Conservation (phyloP, 768 basidiomycete species). For the Amanita thiersii region DNA sequence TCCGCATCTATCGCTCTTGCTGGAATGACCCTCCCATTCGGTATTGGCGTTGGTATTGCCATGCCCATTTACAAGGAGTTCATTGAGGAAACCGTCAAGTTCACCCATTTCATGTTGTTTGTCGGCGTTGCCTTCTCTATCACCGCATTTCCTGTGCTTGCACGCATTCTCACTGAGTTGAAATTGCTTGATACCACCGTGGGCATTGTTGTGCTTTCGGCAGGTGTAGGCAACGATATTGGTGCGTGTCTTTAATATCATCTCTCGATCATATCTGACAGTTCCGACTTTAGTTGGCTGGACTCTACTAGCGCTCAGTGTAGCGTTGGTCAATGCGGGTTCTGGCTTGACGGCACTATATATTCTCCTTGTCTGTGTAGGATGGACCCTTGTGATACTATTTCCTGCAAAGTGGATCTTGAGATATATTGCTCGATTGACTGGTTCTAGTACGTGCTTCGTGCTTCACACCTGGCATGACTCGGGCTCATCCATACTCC, state of each 20-base stretch:
- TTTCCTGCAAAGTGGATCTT: slow-evolving; percentile 57
- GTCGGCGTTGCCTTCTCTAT: slow-evolving; percentile 88
- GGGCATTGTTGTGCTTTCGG: slow-evolving; percentile 87
- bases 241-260: slow-evolving; percentile 20
- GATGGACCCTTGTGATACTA: slow-evolving; percentile 71
- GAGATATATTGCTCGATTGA: slow-evolving; percentile 64
- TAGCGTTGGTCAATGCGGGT: slow-evolving; percentile 87
- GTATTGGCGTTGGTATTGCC: slow-evolving; percentile 59
- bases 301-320: slow-evolving; percentile 81
- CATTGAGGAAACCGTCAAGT: slow-evolving; percentile 56
- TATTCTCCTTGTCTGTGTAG: slow-evolving; percentile 74
- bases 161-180: slow-evolving; percentile 83
- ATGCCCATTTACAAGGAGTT: slow-evolving; percentile 70
- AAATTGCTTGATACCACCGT: slow-evolving; percentile 89
- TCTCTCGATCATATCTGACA: not conserved
- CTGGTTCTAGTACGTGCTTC: slow-evolving; percentile 58
- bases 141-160: slow-evolving; percentile 81
- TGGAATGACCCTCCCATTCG: slow-evolving; percentile 87
- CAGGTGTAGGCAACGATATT: slow-evolving; percentile 86
- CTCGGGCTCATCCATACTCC: not conserved
- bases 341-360: slow-evolving; percentile 80
- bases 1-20: slow-evolving; percentile 67
- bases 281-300: slow-evolving; percentile 50
- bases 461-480: not conserved
- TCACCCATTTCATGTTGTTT: slow-evolving; percentile 92